These are phyloP conservation scores for Trypanosoma lewisi DNA, from an alignment of 208 protist species.

Conservation along the genomic window DNA sequence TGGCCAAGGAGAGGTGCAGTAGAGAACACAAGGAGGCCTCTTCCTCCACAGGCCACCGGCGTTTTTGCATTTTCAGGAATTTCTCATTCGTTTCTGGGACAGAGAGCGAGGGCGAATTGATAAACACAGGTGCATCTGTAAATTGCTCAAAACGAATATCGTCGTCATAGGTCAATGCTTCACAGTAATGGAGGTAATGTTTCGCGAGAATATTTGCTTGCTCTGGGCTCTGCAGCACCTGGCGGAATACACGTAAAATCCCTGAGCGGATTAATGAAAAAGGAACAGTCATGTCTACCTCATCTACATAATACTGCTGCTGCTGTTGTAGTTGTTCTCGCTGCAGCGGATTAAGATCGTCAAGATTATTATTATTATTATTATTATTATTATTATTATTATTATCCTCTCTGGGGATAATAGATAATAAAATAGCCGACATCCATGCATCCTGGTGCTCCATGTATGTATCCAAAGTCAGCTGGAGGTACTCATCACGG, in stretches of 20 bases:
- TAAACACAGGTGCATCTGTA: constrained; percentile 61
- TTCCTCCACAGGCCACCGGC: constrained; percentile 58
- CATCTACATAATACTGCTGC: constrained; percentile 41
- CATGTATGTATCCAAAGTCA: constrained; percentile 62
- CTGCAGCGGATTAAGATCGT: too few species aligned
- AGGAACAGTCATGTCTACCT: constrained; percentile 52
- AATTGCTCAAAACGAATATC: constrained; percentile 77
- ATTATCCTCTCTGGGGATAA: constrained; percentile 19
- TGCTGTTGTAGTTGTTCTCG: too few species aligned
- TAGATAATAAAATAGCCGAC: constrained; percentile 43
- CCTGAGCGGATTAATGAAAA: constrained; percentile 52
- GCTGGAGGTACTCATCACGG: constrained; percentile 74
- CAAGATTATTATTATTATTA: too few species aligned
- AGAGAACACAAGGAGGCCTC: constrained; percentile 76
- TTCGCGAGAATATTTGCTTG: constrained; percentile 56
- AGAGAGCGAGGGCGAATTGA: constrained; percentile 35
- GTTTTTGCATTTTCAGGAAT: constrained; percentile 1
- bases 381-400: background rate
- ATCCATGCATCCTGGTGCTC: constrained; percentile 71
- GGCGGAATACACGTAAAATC: constrained; percentile 34
- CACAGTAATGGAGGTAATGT: constrained; percentile 71
- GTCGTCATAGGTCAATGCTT: constrained; percentile 57
- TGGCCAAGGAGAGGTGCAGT: constrained; percentile 57
- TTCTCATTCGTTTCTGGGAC: constrained; percentile 15
- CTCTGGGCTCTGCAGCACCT: constrained; percentile 27